Evolutionary conservation across 164 flowering plant species (phyloP).

Genomic region (Tetrastigma voinierianum): DNA sequence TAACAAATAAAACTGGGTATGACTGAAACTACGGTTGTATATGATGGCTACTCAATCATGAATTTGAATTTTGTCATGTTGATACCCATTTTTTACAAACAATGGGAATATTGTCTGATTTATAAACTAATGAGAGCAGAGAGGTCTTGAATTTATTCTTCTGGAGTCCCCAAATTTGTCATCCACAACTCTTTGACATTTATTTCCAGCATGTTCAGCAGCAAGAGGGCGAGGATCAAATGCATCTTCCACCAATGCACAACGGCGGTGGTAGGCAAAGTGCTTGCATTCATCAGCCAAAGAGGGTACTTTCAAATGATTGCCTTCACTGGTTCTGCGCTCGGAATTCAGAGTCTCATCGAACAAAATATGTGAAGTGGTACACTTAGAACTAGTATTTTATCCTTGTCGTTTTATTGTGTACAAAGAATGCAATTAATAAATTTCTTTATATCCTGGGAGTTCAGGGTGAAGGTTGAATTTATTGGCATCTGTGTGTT

Average conservation of each 20-base stretch:
- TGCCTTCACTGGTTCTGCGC: constrained; percentile 54
- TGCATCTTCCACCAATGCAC: constrained; percentile 42
- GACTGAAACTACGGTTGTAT: no score
- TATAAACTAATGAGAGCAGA: no score
- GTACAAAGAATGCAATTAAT: no score
- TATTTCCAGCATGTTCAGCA: constrained; percentile 20
- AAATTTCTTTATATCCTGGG: no score
- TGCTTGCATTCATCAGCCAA: constrained; percentile 53
- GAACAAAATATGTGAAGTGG: constrained; percentile 32
- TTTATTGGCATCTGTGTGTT: no score
- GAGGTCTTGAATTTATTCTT: not conserved
- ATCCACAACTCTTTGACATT: not conserved
- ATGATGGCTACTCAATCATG: no score
- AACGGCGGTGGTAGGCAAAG: constrained; percentile 41
- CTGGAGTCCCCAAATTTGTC: not conserved
- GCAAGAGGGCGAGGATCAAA: constrained; percentile 59
- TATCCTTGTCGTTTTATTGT: not conserved
- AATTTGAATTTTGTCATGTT: no score
- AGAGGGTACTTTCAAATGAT: constrained; percentile 60
- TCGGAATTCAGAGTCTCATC: constrained; percentile 29
- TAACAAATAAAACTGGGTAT: no score
- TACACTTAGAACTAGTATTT: constrained; percentile 9
- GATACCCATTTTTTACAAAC: no score
- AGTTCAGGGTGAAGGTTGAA: no score
- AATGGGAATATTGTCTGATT: no score